Base-by-base conservation (phyloP, 2,329 filamentous ascomycete genomes). In the Scortechinia acanthostroma region DNA sequence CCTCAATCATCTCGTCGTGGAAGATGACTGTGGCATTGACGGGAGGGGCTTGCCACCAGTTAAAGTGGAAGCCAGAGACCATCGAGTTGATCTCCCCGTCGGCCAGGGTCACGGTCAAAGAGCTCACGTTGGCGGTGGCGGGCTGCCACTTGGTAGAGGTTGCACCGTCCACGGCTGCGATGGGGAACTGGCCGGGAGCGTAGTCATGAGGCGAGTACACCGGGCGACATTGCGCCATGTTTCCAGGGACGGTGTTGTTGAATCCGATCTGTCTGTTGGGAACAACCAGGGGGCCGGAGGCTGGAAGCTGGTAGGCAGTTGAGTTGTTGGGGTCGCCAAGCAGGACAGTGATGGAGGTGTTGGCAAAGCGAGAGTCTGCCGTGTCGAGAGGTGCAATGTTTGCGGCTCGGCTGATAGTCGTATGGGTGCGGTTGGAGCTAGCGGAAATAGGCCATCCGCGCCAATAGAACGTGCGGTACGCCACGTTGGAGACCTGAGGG, bases 61-160 rank as follows among this genome's bases (percentile, higher is more conserved):
- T 76, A 55, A 83, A 82, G 42, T 63, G 62, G 46, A 85, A 66
- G 1, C 66, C 68, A 0, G 59, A 60, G 37, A 53, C 44, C 15
- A 51, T 43, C 0, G 59, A 50, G 10, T 30, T 10, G 10, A 17
- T 17, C 14, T 17, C 35, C 6, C 6, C 6, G 6, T 40, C 35
- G 20, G 10, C 35, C 14, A 40, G 20, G 6, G 35, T 15, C 6
- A 40, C 35, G 2, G 54, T 54, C 35, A 80, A 64, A 10, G 35
- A 10, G 35, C 10, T 13, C 6, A 10, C 6, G 20, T 76, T 66
- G 0, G 59, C 61, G 43, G 76, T 74, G 5, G 62, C 55, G 0
- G 83, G 81, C 53, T 86, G 80, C 83, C 83, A 88, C 51, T 76
- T 76, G 0, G 83, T 87, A 16, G 74, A 75, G 3, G 75, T 66